Evolutionary conservation across 331 rosid genomes (phyloP).

Genomic region (Rosa hybrid): DNA sequence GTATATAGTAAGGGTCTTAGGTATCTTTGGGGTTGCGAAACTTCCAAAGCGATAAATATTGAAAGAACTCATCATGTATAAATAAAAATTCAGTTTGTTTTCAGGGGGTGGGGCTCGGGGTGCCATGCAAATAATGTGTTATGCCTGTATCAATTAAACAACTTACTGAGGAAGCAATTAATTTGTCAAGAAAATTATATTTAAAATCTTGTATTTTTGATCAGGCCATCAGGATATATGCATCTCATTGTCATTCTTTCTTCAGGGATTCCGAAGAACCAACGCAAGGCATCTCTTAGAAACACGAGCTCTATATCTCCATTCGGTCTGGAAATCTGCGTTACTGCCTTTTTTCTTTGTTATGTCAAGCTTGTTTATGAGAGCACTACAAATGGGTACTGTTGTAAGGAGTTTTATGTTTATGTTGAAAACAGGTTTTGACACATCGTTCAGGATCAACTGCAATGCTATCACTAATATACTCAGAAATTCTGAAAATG

Average conservation of each 20-base stretch:
- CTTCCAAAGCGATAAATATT: not conserved
- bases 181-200: not conserved
- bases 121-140: not conserved
- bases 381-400: constrained; percentile 6
- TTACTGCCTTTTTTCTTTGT: constrained; percentile 9
- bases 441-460: constrained; percentile 89
- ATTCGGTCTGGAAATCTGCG: constrained; percentile 56
- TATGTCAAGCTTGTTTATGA: constrained; percentile 12
- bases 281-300: constrained; percentile 43
- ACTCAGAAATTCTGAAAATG: constrained; percentile 89
- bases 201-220: not conserved
- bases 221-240: not conserved
- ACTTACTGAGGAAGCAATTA: not conserved
- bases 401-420: constrained; percentile 27
- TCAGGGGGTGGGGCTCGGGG: too few relatives aligned
- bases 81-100: too few relatives aligned
- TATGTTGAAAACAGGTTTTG: constrained; percentile 68
- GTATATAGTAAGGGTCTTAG: not conserved
- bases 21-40: not conserved
- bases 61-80: not conserved
- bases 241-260: not conserved
- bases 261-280: constrained; percentile 77
- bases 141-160: not conserved
- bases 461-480: constrained; percentile 83
- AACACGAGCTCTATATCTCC: constrained; percentile 74